These are phyloP conservation scores for Edaphochlamys debaryana DNA, from an alignment of 139 green algal genomes.

Conservation along the genomic window DNA sequence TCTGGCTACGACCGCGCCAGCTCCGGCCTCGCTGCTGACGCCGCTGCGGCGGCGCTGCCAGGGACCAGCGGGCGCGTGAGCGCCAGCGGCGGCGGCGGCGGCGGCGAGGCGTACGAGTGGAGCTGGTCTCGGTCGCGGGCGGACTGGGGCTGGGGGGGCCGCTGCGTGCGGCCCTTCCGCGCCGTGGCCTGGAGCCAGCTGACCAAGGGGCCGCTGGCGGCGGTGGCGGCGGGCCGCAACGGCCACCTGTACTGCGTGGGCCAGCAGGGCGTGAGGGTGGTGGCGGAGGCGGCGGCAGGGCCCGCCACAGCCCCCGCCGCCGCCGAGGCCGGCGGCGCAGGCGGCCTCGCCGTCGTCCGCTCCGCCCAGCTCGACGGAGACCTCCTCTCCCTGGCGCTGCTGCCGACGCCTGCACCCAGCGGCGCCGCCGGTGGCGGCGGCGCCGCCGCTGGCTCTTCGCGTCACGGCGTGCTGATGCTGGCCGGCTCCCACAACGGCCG, in stretches of 20 bases:
- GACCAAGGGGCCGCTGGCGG: neutral
- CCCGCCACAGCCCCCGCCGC: neutral
- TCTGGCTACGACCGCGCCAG: neutral
- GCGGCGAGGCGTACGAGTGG: neutral
- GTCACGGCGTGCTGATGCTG: constrained; percentile 58
- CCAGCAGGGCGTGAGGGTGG: constrained; percentile 56
- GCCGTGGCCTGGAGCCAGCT: constrained; percentile 41
- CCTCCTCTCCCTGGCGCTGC: constrained; percentile 62
- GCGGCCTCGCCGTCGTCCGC: constrained; percentile 8
- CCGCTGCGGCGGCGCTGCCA: neutral
- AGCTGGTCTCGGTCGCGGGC: neutral
- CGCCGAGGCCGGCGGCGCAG: neutral
- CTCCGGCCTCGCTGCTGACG: neutral
- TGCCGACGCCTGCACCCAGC: constrained; percentile 20
- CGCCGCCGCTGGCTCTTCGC: neutral
- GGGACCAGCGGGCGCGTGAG: neutral
- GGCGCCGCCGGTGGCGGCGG: neutral
- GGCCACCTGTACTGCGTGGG: constrained; percentile 53
- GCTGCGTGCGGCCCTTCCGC: neutral
- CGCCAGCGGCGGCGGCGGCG: too few species aligned
- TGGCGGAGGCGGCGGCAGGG: constrained; percentile 38
- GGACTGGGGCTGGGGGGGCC: constrained; percentile 37
- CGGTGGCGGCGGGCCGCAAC: constrained; percentile 27
- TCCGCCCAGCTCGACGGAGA: constrained; percentile 55
- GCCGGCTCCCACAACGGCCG: constrained; percentile 65